Base-by-base conservation (phyloP, 2,329 filamentous ascomycete species). In the Clarireedia paspali region DNA sequence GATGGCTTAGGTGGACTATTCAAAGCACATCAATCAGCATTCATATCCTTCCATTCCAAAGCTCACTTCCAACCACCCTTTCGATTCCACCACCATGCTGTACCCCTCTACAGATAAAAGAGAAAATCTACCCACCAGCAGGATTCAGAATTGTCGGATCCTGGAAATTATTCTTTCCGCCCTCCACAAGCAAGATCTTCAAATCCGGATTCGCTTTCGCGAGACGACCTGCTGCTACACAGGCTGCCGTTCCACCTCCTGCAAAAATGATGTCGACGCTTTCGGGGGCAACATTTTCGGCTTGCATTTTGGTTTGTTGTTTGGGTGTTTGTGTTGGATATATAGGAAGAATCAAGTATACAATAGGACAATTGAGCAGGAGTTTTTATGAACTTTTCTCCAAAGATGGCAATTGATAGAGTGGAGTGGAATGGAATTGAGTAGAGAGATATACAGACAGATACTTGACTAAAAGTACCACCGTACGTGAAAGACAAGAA, bases 231-330 rank as follows among this genome's bases (percentile, higher is more conserved):
- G 78, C 77, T 36, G 79, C 68, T 24, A 79, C 71, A 60, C 76
- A 76, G 20, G 74, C 77, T 42, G 76, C 74, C 4, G 75, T 71
- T 14, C 76, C 76, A 53, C 76, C 76, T 63, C 77, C 77, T 3
- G 74, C 75, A 54, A 80, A 73, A 57, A 80, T 76, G 47, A 80
- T 71, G 57, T 80, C 77, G 17, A 79, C 74, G 59, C 77, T 75
- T 38, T 63, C 63, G 5, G 65, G 46, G 1, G 57, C 51, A 15
- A 63, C 57, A 10, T 60, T 63, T 45, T 66, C 64, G 9, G 63
- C 63, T 1, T 63, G 52, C 67, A 68, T 68, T 44, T 44, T 59
- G 38, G 4, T 40, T 7, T 7, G 6, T 17, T 42, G n/a, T 9
- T 1, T 44, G 27, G 14, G 40, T 3, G 24, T 17, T 10, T 47